Evolutionary conservation across 345 rosid genomes (phyloP).

Genomic region (Lagerstroemia speciosa): DNA sequence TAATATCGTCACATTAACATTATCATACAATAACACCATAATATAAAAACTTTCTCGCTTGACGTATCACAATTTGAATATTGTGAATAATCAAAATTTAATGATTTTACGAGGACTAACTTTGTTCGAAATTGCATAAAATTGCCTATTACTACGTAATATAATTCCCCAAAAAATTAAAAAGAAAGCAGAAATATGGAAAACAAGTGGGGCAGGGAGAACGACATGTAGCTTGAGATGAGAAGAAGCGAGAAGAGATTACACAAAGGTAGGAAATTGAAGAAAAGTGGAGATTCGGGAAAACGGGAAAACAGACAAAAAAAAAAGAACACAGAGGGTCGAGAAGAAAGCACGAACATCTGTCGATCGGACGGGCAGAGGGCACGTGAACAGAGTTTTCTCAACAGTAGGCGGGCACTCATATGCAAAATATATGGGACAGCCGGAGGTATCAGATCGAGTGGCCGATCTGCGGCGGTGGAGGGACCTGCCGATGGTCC

Average conservation of each 20-base stretch:
- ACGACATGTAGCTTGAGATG: too few relatives aligned
- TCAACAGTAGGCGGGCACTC: neutral
- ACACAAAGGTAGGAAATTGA: neutral
- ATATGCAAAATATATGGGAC: neutral
- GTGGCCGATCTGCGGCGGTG: constrained; percentile 1
- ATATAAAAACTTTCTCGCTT: too few relatives aligned
- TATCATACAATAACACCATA: too few relatives aligned
- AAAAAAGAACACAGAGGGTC: neutral
- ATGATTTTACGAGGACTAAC: too few relatives aligned
- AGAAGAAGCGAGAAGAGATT: neutral
- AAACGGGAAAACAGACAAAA: too few relatives aligned
- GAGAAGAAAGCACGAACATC: neutral
- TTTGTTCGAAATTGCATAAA: too few relatives aligned
- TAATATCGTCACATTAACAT: too few relatives aligned
- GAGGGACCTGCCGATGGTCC: neutral
- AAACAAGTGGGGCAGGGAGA: neutral
- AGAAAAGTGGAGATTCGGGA: neutral
- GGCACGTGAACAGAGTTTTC: neutral
- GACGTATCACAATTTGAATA: too few relatives aligned
- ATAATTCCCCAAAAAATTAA: too few relatives aligned
- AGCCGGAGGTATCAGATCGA: neutral
- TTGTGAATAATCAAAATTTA: too few relatives aligned
- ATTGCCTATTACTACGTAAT: too few relatives aligned
- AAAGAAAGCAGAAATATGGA: neutral
- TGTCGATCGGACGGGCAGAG: neutral